Conservation (phyloP, 1,284 basidiomycete genomes). For the Inonotus hispidus region DNA sequence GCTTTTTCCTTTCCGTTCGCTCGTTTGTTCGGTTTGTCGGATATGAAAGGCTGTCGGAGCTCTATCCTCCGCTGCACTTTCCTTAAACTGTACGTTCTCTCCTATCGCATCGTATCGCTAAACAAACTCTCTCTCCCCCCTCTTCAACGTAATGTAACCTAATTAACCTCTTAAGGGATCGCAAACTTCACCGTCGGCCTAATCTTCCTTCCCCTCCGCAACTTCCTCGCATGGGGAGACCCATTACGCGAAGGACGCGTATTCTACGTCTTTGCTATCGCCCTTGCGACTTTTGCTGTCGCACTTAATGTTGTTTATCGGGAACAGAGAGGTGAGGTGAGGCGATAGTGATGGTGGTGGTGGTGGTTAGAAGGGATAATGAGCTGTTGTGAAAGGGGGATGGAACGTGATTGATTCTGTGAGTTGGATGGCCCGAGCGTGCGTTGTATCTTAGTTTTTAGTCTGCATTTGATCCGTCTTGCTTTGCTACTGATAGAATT, state of each 20-base stretch:
- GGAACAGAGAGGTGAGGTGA: background rate
- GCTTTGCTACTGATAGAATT: too few relatives aligned
- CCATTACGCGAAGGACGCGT: slow-evolving; percentile 69
- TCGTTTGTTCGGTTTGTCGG: too few relatives aligned
- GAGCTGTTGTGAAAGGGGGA: too few relatives aligned
- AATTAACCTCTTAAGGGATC: slow-evolving; percentile 48
- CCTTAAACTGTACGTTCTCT: slow-evolving; percentile 66
- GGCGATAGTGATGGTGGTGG: background rate
- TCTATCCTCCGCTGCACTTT: slow-evolving; percentile 77
- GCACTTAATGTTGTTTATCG: slow-evolving; percentile 38
- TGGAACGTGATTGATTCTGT: too few relatives aligned
- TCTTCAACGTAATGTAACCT: background rate
- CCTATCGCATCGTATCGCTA: too few relatives aligned
- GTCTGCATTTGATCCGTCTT: too few relatives aligned
- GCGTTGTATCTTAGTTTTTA: too few relatives aligned
- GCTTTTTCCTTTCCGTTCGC: background rate
- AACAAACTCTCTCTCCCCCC: background rate
- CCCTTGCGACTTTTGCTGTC: slow-evolving; percentile 37
- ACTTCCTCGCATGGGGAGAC: slow-evolving; percentile 61
- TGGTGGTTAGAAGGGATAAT: too few relatives aligned
- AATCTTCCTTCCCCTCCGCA: slow-evolving; percentile 77
- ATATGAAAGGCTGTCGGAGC: slow-evolving; percentile 84
- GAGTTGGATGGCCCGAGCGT: too few relatives aligned
- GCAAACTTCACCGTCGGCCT: slow-evolving; percentile 80
- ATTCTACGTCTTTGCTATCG: slow-evolving; percentile 71